These are phyloP conservation scores for Leucocoprinus sp. DNA, from an alignment of 768 basidiomycete genomes.

Conservation along the genomic window DNA sequence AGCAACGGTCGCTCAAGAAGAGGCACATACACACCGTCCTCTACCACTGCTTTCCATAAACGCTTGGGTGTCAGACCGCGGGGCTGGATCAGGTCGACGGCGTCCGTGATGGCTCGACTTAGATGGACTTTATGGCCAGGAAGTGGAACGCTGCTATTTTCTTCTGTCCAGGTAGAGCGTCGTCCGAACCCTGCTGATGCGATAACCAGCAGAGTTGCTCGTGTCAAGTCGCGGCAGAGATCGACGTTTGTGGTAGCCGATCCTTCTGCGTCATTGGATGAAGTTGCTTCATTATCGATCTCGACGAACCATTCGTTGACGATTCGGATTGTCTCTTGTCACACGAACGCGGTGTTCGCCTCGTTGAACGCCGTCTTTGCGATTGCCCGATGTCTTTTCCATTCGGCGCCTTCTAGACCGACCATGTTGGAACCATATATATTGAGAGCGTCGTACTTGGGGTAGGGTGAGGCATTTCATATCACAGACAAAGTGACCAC, in stretches of 20 bases:
- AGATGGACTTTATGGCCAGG: conserved; percentile 28
- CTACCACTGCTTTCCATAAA: conserved; percentile 22
- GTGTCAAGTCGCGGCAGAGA: conserved; percentile 19
- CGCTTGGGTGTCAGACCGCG: conserved; percentile 26
- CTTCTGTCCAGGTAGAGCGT: conserved; percentile 25
- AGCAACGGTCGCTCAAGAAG: conserved; percentile 24
- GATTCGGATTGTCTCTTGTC: conserved; percentile 34
- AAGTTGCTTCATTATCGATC: conserved; percentile 18
- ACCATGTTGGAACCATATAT: conserved; percentile 41
- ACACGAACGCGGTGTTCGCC: conserved; percentile 41
- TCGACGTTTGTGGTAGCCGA: conserved; percentile 13
- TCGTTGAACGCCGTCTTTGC: conserved; percentile 45
- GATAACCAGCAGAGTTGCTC: conserved; percentile 32
- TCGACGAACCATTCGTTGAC: conserved; percentile 34
- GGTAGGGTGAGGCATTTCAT: no score
- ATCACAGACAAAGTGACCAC: no score
- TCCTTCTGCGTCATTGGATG: neutral
- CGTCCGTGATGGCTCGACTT: conserved; percentile 22
- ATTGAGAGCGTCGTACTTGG: conserved; percentile 34
- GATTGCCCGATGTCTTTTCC: conserved; percentile 38
- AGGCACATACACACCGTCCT: conserved; percentile 23
- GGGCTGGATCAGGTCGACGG: conserved; percentile 22
- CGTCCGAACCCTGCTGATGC: conserved; percentile 35
- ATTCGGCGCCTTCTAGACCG: conserved; percentile 33
- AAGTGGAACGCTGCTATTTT: conserved; percentile 18